Evolutionary conservation across 345 rosid genomes (phyloP).

Genomic region (Arabis alpina): DNA sequence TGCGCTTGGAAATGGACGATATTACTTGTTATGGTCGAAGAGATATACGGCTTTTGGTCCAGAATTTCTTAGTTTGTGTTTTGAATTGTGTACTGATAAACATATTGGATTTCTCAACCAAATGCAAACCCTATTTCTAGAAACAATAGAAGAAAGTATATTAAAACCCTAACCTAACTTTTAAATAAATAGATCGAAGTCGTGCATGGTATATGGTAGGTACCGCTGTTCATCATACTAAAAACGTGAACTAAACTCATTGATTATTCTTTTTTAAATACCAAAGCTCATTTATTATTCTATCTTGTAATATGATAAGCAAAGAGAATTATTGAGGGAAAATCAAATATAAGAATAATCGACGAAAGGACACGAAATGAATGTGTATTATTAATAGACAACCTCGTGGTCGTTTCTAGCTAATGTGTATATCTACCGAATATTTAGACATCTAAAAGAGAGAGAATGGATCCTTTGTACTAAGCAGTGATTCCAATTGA

Average conservation of each 20-base stretch:
- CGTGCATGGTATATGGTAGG: no score
- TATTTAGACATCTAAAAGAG: neutral
- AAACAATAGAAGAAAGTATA: neutral
- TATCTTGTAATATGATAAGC: neutral
- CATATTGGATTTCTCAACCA: neutral
- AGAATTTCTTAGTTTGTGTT: neutral
- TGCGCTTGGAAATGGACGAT: no score
- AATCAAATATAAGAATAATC: neutral
- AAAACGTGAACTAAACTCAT: slow-evolving; percentile 35
- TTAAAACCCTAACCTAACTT: no score
- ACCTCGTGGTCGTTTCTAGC: neutral
- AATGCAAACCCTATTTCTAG: no score
- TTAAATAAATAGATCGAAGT: slow-evolving; percentile 10
- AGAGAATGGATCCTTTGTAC: slow-evolving; percentile 27
- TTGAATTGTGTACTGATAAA: neutral
- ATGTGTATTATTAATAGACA: slow-evolving; percentile 13
- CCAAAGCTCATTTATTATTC: slow-evolving; percentile 13
- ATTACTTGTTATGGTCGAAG: no score
- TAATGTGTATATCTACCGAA: neutral
- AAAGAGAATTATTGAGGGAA: neutral
- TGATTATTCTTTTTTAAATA: neutral
- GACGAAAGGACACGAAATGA: slow-evolving; percentile 5
- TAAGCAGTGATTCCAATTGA: slow-evolving; percentile 17
- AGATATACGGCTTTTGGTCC: no score
- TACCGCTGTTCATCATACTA: slow-evolving; percentile 22